Evolutionary conservation across 2,329 filamentous ascomycete species (phyloP).

Genomic region (Mariannaea sp.): DNA sequence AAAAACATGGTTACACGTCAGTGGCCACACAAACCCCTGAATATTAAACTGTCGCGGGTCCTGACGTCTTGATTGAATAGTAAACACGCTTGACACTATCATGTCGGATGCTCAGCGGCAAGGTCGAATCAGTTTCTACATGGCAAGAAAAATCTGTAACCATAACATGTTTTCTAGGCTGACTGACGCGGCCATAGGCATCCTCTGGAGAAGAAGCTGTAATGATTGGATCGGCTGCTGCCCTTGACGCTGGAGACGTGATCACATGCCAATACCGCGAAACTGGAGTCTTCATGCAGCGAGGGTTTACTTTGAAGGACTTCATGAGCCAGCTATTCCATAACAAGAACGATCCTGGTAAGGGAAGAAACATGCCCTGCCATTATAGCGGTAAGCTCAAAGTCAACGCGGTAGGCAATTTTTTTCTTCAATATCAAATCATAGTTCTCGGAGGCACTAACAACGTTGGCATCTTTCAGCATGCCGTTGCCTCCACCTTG

Average conservation of each 20-base stretch:
- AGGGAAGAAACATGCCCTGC: constrained; percentile 88
- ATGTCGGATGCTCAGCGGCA: constrained; percentile 95
- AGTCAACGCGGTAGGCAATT: no score
- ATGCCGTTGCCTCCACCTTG: constrained; percentile 76
- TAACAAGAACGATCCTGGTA: constrained; percentile 75
- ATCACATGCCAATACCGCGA: constrained; percentile 90
- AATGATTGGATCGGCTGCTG: constrained; percentile 80
- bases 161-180: no score
- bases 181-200: constrained; percentile 1
- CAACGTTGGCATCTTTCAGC: constrained; percentile 53
- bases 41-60: no score
- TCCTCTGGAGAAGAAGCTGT: constrained; percentile 83
- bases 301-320: constrained; percentile 80
- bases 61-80: neutral
- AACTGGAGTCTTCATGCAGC: constrained; percentile 81
- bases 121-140: constrained; percentile 86
- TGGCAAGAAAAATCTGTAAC: no score
- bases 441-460: neutral
- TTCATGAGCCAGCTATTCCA: constrained; percentile 93
- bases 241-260: constrained; percentile 73
- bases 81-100: constrained; percentile 83
- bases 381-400: constrained; percentile 79
- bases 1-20: constrained; percentile 20
- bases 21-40: neutral
- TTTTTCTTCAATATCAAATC: no score